Base-by-base conservation (phyloP, 768 basidiomycete species). In the Tulasnella sp. region DNA sequence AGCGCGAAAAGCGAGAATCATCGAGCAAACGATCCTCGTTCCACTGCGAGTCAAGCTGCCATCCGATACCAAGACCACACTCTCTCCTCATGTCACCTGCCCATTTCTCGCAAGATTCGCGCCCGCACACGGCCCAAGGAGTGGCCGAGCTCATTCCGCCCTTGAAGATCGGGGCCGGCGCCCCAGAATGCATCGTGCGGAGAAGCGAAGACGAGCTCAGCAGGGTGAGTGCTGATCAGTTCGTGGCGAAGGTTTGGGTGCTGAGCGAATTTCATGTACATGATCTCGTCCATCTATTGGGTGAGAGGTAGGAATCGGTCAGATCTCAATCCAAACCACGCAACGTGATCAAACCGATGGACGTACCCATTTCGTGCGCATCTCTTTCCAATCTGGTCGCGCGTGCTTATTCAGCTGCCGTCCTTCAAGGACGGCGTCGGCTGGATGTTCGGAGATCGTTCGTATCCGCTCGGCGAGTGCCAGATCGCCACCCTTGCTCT, bases 251-350 rank as follows among this genome's bases (percentile, higher is more conserved):
- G 83, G 40, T 87, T 84, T 0, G 88, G 84, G 81, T 95, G 91
- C 84, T 94, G 93, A 71, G 84, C 87, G 81, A 94, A 91, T 82
- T 95, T 95, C 79, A 86, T 81, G 79, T 87, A 87, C 72, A 93
- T 81, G 46, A 91, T 91, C 10, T 91, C 88, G 61, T 91, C 89
- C 89, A 93, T 89, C 92, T 92, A 77, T 70, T 48, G 46, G 42
- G 39, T 13, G 70, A 29, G 18, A 16, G 10, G 7, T 46, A 74
- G 70, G 69, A 46, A 70, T 29, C 26, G 5, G 69, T 77, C 23
- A 77, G 55, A 70, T 35, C 42, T 26, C 29, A 10, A 37, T 23
- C 20, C 3, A 35, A 18, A 37, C 2, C 39, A 37, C 48, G 16
- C 23, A 26, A 4, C 75, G 15, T 29, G 42, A 26, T 13, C 37